phyloP scores from a whole-genome alignment of 208 protist genomes.

The Leishmania guyanensis region DNA sequence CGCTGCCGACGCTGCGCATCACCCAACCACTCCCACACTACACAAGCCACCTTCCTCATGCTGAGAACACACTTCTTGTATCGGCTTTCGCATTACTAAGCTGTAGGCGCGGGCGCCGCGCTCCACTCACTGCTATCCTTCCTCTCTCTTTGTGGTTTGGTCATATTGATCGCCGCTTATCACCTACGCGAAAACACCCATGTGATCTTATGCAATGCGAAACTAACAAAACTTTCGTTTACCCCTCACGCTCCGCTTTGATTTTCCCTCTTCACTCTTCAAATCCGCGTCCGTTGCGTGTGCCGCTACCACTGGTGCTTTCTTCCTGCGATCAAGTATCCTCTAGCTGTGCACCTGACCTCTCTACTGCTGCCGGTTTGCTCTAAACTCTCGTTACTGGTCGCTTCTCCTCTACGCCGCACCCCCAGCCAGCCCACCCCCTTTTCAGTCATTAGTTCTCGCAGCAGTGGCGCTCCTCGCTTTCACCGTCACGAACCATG shows the following conservation, averaged over 20 bases:
- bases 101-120: neutral
- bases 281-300: neutral
- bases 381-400: neutral
- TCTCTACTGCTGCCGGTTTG: neutral
- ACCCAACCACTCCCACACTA: neutral
- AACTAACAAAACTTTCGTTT: neutral
- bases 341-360: neutral
- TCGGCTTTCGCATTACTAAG: neutral
- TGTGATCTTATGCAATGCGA: neutral
- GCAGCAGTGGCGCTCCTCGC: neutral
- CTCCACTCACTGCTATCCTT: neutral
- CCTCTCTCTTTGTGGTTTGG: neutral
- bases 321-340: neutral
- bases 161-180: neutral
- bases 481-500: slow-evolving; percentile 22
- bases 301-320: neutral
- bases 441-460: neutral
- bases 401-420: neutral
- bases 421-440: neutral
- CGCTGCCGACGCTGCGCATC: neutral
- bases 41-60: neutral
- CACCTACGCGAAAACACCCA: neutral
- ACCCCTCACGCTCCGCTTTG: neutral
- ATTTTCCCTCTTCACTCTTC: neutral
- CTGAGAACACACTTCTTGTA: neutral